These are phyloP conservation scores for Phoenix dactylifera DNA, from an alignment of 176 grass and related monocot genomes.

Conservation along the genomic window DNA sequence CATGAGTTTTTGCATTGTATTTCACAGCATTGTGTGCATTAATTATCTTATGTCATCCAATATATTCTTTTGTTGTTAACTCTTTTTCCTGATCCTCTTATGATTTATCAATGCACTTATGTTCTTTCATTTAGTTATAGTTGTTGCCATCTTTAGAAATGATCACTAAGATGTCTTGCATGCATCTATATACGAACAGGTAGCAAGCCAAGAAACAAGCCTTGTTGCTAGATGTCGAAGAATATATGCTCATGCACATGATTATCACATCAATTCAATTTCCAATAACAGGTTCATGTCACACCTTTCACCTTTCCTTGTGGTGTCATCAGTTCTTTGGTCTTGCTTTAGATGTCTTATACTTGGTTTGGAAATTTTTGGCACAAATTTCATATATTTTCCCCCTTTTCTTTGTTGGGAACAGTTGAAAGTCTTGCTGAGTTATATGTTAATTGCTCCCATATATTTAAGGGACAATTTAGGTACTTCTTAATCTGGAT, in stretches of 20 bases:
- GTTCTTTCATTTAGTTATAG: constrained; percentile 2
- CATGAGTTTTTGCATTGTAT: no score
- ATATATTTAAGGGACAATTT: no score
- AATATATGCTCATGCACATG: constrained; percentile 93
- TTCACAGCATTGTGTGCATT: no score
- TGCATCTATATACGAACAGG: constrained; percentile 23
- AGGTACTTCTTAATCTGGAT: no score
- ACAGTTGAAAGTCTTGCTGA: no score
- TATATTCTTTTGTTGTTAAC: neutral
- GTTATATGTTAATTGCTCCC: no score
- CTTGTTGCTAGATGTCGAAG: constrained; percentile 67
- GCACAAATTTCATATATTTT: no score
- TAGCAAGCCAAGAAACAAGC: constrained; percentile 68
- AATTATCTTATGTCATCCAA: neutral
- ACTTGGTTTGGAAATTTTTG: no score
- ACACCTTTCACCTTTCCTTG: neutral
- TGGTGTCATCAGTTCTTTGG: no score
- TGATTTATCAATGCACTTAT: neutral
- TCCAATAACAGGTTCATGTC: constrained; percentile 79
- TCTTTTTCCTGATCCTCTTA: no score
- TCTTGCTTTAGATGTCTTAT: no score
- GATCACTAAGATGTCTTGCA: constrained; percentile 12
- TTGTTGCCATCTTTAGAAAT: neutral
- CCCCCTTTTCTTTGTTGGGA: no score
- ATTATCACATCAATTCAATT: constrained; percentile 99